phyloP scores from a whole-genome alignment of 257 asterid species.

The Oldenlandia corymbosa region DNA sequence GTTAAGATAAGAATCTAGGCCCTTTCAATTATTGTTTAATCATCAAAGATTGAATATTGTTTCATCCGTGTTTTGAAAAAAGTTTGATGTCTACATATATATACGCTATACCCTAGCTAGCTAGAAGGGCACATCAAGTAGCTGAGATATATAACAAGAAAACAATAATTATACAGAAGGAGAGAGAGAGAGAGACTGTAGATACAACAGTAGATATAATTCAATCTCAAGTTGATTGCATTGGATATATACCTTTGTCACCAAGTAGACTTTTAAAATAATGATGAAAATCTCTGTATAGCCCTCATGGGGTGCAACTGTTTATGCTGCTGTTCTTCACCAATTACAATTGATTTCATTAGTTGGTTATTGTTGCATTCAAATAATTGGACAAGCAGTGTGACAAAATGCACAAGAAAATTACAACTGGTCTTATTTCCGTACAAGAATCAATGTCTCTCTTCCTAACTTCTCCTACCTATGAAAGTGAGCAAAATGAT shows the following conservation, averaged over 20 bases:
- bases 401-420: not conserved
- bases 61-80: not conserved
- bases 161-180: not conserved
- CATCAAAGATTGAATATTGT: not conserved
- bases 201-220: not conserved
- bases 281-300: constrained; percentile 1
- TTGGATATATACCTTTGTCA: not conserved
- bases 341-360: not conserved
- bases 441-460: not conserved
- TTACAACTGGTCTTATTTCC: not conserved
- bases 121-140: not conserved
- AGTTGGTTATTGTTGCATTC: not conserved
- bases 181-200: not conserved
- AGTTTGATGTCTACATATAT: not conserved
- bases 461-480: too few species aligned
- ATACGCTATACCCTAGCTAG: not conserved
- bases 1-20: not conserved
- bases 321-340: constrained; percentile 1
- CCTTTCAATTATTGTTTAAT: not conserved
- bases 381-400: constrained; percentile 5
- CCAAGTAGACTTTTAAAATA: not conserved
- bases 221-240: too few species aligned
- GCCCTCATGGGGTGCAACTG: not conserved
- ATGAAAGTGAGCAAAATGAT: too few species aligned
- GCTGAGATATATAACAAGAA: not conserved